A percentile compares a stretch with the other conserved stretches of the same genome.
Evolutionary conservation across 2,329 filamentous ascomycete species (phyloP).

Genomic region (Calonectria hawksworthii): DNA sequence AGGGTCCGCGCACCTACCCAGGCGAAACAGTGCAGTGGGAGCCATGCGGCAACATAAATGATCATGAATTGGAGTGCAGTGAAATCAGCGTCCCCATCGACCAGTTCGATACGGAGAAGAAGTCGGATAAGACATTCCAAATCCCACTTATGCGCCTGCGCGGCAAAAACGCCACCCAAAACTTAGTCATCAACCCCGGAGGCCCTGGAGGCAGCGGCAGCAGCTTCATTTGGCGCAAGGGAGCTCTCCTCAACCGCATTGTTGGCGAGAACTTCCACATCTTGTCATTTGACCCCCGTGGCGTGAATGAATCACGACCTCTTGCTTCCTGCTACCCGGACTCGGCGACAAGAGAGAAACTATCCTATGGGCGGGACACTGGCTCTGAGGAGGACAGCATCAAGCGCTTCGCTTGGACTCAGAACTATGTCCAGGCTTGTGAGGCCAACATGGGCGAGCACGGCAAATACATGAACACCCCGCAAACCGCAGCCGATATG

Average conservation of each 20-base stretch:
- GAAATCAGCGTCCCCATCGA: constrained; percentile 61
- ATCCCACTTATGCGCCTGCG: constrained; percentile 61
- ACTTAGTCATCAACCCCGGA: constrained; percentile 62
- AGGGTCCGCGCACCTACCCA: constrained; percentile 37
- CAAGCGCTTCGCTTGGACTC: constrained; percentile 57
- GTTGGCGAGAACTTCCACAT: constrained; percentile 61
- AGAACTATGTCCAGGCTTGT: constrained; percentile 58
- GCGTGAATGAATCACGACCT: constrained; percentile 51
- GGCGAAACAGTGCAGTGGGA: constrained; percentile 57
- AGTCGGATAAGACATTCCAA: constrained; percentile 54
- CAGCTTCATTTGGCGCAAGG: constrained; percentile 51
- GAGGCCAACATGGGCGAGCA: constrained; percentile 60
- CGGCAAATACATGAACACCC: constrained; percentile 62
- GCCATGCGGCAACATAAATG: constrained; percentile 53
- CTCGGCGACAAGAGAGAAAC: constrained; percentile 46
- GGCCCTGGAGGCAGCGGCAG: constrained; percentile 62
- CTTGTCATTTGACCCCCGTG: constrained; percentile 63
- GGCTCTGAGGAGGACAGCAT: constrained; percentile 52
- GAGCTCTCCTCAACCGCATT: constrained; percentile 51
- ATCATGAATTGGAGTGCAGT: constrained; percentile 57
- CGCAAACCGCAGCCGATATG: constrained; percentile 66
- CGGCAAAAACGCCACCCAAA: constrained; percentile 57
- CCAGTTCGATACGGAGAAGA: constrained; percentile 54
- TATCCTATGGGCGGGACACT: constrained; percentile 40
- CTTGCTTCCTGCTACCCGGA: constrained; percentile 57